These are phyloP conservation scores for Pseudonitzschia multistriata DNA, from an alignment of 108 stramenopile species.

Conservation along the genomic window DNA sequence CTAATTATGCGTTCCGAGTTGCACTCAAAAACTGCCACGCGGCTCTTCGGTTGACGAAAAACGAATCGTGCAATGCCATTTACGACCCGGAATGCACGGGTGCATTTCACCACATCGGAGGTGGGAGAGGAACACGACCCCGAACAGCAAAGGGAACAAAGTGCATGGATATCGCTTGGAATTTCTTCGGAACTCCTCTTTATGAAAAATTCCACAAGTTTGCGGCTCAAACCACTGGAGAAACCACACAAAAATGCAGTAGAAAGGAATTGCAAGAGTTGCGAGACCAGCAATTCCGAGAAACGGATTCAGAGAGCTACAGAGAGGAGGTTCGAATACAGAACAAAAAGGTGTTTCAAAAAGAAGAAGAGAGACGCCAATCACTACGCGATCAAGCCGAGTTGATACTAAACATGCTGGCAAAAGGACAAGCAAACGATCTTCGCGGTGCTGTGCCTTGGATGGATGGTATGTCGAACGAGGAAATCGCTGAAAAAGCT, in stretches of 20 bases:
- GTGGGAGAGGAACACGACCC: slow-evolving; percentile 46
- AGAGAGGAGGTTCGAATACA: slow-evolving; percentile 19
- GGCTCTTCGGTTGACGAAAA: slow-evolving; percentile 28
- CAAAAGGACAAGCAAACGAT: not conserved
- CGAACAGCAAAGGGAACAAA: slow-evolving; percentile 24
- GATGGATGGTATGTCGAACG: slow-evolving; percentile 31
- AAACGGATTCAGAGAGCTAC: slow-evolving; percentile 30
- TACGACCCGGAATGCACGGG: slow-evolving; percentile 29
- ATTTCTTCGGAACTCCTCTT: slow-evolving; percentile 43
- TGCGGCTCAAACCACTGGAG: not conserved
- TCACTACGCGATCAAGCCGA: slow-evolving; percentile 23
- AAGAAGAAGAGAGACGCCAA: slow-evolving; percentile 33
- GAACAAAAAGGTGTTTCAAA: slow-evolving; percentile 28
- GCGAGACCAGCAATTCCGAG: slow-evolving; percentile 26
- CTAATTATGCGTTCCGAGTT: slow-evolving; percentile 43
- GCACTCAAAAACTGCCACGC: slow-evolving; percentile 27
- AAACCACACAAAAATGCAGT: slow-evolving; percentile 18
- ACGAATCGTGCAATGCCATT: slow-evolving; percentile 19
- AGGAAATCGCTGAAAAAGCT: slow-evolving; percentile 28
- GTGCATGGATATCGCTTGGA: slow-evolving; percentile 40
- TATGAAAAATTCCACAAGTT: slow-evolving; percentile 26
- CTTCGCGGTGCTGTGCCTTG: slow-evolving; percentile 22
- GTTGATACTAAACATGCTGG: slow-evolving; percentile 11
- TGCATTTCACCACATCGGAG: slow-evolving; percentile 54
- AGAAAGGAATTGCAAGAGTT: slow-evolving; percentile 24